phyloP scores from a whole-genome alignment of 2,329 filamentous ascomycete species.

The Alternaria postmessia region DNA sequence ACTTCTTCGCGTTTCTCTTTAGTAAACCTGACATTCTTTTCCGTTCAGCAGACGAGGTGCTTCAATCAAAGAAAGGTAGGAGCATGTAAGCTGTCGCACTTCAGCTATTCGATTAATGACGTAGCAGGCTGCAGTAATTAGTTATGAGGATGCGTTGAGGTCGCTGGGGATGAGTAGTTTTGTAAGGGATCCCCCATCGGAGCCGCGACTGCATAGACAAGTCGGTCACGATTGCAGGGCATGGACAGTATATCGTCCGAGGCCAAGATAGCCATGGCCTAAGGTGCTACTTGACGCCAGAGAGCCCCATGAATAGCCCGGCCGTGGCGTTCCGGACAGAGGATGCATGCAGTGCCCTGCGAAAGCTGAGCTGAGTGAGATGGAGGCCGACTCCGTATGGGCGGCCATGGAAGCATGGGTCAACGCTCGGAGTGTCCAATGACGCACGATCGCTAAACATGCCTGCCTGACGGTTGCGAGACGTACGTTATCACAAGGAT shows the following conservation, averaged over 20 bases:
- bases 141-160: constrained; percentile 10
- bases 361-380: constrained; percentile 18
- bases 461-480: background rate
- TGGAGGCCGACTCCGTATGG: constrained; percentile 7
- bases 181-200: constrained; percentile 19
- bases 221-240: constrained; percentile 27
- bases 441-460: background rate
- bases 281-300: constrained; percentile 18
- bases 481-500: background rate
- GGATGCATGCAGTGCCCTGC: constrained; percentile 12
- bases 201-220: constrained; percentile 16
- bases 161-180: constrained; percentile 16
- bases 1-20: constrained; percentile 32
- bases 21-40: constrained; percentile 31
- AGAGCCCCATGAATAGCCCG: constrained; percentile 19
- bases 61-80: constrained; percentile 7
- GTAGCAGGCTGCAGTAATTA: constrained; percentile 10
- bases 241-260: constrained; percentile 24
- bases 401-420: background rate
- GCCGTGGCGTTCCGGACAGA: constrained; percentile 20
- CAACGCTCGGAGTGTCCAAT: background rate
- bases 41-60: constrained; percentile 11
- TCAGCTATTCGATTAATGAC: constrained; percentile 7
- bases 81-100: background rate
- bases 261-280: constrained; percentile 32